Base-by-base conservation (phyloP, 306 rosid species). In the Begonia fuchsioides region DNA sequence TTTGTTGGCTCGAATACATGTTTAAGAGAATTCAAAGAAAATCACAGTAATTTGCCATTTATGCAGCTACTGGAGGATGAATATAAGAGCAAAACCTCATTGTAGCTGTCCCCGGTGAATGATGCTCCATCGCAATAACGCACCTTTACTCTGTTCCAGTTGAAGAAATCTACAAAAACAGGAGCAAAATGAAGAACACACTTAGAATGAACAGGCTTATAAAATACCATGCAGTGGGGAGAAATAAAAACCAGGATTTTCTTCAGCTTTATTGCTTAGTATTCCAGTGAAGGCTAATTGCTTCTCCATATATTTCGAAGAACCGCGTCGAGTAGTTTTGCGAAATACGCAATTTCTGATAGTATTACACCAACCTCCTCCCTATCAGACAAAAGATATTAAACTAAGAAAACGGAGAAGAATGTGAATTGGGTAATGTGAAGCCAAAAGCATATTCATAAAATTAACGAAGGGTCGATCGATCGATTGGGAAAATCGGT, bases 51-150 rank as follows among this genome's bases (percentile, higher is more conserved):
- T 20, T 20, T 20, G 32, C 32, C 2, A 20, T 20, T 20, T 20
- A 20, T 6, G 32, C 32, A 6, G 32, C 3, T 20, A 20, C 32
- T 20, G 32, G 32, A 20, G 5, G 32, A 20, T 20, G 32, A 20
- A 2, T 20, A 6, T 20, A 20, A n/a, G 5, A 45, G 26, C 65
- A 68, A 14, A 49, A 79, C 93, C 90, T 68, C 70, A 40, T 72
- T 61, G 56, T 73, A 58, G 58, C 84, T 51, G 47, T 87, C 94
- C 54, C 96, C 96, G 18, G 57, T 60, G 60, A 87, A 87, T 44
- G 96, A 87, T 32, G 94, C 96, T 15, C 96, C 96, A 51, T 87
- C 96, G 61, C 94, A 87, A 47, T 87, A 87, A 45, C 94, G 78
- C 17, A 87, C 60, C 77, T 72, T 87, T 67, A 87, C 80, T 57